Conservation (phyloP, 768 basidiomycete genomes). For the Trametopsis cervina region DNA sequence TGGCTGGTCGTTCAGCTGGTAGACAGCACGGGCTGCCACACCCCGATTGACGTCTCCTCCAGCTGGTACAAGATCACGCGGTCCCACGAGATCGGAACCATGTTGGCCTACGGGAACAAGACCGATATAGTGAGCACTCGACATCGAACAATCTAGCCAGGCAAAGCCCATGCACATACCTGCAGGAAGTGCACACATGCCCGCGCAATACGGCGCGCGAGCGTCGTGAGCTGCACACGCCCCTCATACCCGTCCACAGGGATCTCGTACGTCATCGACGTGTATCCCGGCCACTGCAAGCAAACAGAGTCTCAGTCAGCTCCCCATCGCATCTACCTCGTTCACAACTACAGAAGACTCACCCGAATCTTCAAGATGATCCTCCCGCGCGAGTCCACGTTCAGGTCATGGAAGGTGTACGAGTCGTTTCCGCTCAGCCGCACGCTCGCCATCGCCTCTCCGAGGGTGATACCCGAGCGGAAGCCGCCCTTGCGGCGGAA, state of each 20-base stretch:
- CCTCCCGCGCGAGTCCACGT: conserved; percentile 51
- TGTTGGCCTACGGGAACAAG: conserved; percentile 43
- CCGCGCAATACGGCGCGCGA: conserved; percentile 61
- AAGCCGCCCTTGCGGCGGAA: conserved; percentile 71
- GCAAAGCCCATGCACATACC: conserved; percentile 29
- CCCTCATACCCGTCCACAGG: conserved; percentile 64
- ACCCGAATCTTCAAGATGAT: conserved; percentile 61
- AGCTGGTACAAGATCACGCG: conserved; percentile 63
- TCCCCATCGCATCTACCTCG: background rate
- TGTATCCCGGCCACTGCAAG: conserved; percentile 61
- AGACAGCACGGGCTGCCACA: conserved; percentile 63
- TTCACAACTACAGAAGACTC: conserved; percentile 19
- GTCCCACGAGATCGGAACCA: conserved; percentile 64
- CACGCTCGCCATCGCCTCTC: conserved; percentile 61
- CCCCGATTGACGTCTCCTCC: conserved; percentile 60
- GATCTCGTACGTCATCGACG: conserved; percentile 66
- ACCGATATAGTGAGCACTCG: background rate
- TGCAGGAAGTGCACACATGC: conserved; percentile 73
- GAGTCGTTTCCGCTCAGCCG: conserved; percentile 53
- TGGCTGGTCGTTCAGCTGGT: conserved; percentile 18
- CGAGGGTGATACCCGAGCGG: conserved; percentile 55
- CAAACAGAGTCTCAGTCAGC: conserved; percentile 3
- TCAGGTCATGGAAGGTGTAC: conserved; percentile 59
- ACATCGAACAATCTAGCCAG: background rate
- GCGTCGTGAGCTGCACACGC: conserved; percentile 56